Base-by-base conservation (phyloP, 805 yeast species). In the Cyberlindnera mississippiensis region DNA sequence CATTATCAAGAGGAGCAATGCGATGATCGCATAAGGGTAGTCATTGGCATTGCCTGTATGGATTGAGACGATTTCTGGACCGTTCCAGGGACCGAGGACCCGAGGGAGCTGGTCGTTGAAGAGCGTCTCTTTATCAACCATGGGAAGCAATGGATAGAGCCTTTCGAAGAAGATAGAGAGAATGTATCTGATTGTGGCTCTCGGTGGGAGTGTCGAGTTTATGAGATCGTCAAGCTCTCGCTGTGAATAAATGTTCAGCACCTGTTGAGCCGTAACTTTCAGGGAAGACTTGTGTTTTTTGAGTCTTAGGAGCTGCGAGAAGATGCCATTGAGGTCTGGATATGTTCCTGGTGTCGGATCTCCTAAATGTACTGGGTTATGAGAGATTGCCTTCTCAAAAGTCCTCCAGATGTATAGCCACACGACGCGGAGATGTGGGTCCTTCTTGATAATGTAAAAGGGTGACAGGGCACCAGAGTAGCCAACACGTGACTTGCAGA, bases 381-480 rank as follows among this genome's bases (percentile, higher is more conserved):
- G n/a, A n/a, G n/a, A n/a, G n/a, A n/a, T n/a, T n/a, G n/a, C n/a
- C n/a, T 24, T 24, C 10, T 45, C 50, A 34, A 52, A 29, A 2
- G 37, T 33, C 31, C 45, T 48, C 56, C 56, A 55, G 13, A 56
- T 33, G 32, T 46, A 41, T 16, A 49, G 15, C 79, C 62, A 66
- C n/a, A 68, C 46, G 2, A 66, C 59, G n/a, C 53, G 50, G 42
- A 66, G 33, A 51, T 61, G 62, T 35, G 61, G 63, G 56, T 79
- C 85, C 47, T 68, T 75, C 41, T 68, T 66, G 40, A 77, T 57
- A 19, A 73, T 42, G 0, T 81, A 59, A 4, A 71, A 48, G 71
- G 78, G 72, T 1, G 79, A 57, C 28, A 76, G 64, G 0, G 82
- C 78, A 1, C 82, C 84, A 56, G 67, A 71, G 49, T 70, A 69